Evolutionary conservation across 2,329 filamentous ascomycete genomes (phyloP), one percentile per base, ranked within the genome.

Genomic region (Cercospora nicotianae): DNA sequence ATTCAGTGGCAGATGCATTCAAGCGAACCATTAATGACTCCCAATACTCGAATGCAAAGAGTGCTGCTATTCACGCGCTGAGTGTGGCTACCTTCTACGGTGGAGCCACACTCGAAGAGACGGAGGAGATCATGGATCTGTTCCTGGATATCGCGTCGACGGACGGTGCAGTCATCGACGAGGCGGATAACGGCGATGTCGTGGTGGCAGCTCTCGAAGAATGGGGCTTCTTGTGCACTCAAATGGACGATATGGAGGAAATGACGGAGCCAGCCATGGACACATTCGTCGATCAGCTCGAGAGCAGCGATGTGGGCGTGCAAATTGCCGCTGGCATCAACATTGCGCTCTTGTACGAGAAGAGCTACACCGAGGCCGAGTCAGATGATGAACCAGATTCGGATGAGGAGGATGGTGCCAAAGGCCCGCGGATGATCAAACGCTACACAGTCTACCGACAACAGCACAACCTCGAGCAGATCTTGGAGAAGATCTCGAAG

Each of bases 281-380:
- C 63, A 89, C 90, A 1, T 93, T 97, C 73, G 89, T 92, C 51
- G 93, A 96, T 59, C 93, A 96, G 79, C 89, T 97, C 18, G 89
- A 94, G 68, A 93, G 91, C 77, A 84, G 84, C 33, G 89, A 93
- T 67, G 82, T 88, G 0, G 83, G 86, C 8, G 91, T 96, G 0
- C 92, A 95, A 75, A 88, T 92, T 57, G 88, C 90, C 3, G 90
- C 92, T 0, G 92, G 90, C 3, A 87, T 90, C 75, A 92, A 92
- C 77, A 93, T 96, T 67, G 93, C 93, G 0, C 83, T 96, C 9
- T 83, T 96, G 10, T 94, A 92, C 74, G 93, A 97, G 78, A 90
- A 91, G 69, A 87, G 85, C 67, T 88, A 86, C 77, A 87, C 85
- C 0, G 83, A 84, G 39, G 80, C 82, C 60, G 86, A 87, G 73